Conservation (phyloP, 768 basidiomycete species). For the Kwoniella mangroviensis region DNA sequence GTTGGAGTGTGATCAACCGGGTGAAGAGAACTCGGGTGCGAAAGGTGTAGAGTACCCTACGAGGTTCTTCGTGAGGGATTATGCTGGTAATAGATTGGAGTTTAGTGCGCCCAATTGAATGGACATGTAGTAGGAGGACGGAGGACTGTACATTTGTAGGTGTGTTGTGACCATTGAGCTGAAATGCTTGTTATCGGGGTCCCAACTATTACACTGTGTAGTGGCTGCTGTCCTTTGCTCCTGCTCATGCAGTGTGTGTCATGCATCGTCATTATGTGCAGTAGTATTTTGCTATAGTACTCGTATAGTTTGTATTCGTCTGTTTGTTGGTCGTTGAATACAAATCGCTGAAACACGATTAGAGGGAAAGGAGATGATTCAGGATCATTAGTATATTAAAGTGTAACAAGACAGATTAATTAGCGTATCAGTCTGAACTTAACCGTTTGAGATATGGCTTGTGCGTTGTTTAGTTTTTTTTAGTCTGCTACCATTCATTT, state of each 20-base stretch:
- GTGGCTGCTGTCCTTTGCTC: too few species aligned
- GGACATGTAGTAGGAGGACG: too few species aligned
- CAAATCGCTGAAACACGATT: neutral
- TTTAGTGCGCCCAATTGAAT: conserved; percentile 36
- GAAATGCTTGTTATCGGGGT: too few species aligned
- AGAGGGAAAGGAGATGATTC: neutral
- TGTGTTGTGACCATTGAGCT: too few species aligned
- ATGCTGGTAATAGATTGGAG: conserved; percentile 52
- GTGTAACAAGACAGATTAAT: conserved; percentile 1
- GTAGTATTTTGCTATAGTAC: neutral
- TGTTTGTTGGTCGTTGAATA: neutral
- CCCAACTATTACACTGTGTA: too few species aligned
- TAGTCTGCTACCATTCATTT: neutral
- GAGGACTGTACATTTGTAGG: too few species aligned
- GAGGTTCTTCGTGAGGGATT: conserved; percentile 55
- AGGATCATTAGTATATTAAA: conserved; percentile 1
- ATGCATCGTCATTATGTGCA: neutral
- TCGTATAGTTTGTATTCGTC: neutral
- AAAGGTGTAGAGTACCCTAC: conserved; percentile 53
- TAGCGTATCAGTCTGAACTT: too few species aligned
- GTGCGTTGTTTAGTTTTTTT: conserved; percentile 3
- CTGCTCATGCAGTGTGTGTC: too few species aligned
- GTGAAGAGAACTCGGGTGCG: conserved; percentile 40
- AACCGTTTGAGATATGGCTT: conserved; percentile 4
- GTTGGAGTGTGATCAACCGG: conserved; percentile 46